phyloP scores from a whole-genome alignment of 176 grass and related monocot genomes.

The Carex kokanica region DNA sequence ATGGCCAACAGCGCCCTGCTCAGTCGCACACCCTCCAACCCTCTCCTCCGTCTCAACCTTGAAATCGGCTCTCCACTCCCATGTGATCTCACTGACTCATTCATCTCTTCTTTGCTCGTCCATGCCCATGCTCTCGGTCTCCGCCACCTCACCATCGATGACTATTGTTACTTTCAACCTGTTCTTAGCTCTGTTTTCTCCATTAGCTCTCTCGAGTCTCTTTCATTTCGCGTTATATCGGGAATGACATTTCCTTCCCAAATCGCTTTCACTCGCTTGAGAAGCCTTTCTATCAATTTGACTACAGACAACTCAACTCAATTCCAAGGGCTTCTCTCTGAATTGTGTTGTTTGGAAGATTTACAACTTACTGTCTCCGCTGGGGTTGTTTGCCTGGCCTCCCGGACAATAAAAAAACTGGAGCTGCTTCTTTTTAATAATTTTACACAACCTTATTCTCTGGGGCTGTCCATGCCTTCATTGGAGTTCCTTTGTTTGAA shows the following conservation, averaged over 20 bases:
- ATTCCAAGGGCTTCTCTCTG: neutral
- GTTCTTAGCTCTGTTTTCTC: neutral
- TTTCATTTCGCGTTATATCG: too few relatives aligned
- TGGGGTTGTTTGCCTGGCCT: neutral
- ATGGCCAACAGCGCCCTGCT: too few relatives aligned
- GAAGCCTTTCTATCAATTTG: neutral
- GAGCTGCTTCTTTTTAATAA: too few relatives aligned
- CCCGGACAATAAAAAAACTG: neutral
- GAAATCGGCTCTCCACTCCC: neutral
- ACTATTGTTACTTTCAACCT: too few relatives aligned
- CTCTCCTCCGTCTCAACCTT: neutral
- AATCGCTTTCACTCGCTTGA: neutral
- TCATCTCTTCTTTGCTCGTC: neutral
- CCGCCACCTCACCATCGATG: neutral
- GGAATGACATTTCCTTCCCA: neutral
- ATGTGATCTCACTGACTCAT: neutral
- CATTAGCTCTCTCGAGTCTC: neutral
- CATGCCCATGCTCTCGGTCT: neutral
- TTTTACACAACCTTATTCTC: too few relatives aligned
- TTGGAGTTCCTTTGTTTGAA: neutral
- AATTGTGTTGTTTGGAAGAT: conserved; percentile 4
- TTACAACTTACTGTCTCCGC: neutral
- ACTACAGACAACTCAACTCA: neutral
- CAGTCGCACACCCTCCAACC: too few relatives aligned
- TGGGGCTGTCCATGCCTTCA: neutral